phyloP scores from a whole-genome alignment of 495 filamentous ascomycete genomes.

The Trichoderma erinaceum region DNA sequence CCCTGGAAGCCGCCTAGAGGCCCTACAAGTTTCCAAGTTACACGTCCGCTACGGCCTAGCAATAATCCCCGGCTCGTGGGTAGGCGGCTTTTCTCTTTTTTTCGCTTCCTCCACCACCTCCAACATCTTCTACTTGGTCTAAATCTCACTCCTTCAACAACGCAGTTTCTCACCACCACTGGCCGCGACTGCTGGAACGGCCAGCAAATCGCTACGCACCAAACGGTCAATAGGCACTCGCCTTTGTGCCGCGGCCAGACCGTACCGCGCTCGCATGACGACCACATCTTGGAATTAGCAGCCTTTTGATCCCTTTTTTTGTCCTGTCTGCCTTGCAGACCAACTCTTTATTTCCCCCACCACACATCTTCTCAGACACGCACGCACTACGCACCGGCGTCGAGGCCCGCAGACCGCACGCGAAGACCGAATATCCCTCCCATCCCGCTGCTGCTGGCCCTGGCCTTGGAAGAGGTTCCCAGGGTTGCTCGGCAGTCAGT shows the following conservation, averaged over 20 bases:
- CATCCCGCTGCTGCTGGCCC: conserved; percentile 16
- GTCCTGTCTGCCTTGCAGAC: too few species aligned
- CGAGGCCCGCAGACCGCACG: background rate
- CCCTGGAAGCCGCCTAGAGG: conserved; percentile 10
- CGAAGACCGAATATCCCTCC: background rate
- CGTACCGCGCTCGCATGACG: background rate
- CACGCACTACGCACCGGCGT: background rate
- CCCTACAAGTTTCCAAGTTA: background rate
- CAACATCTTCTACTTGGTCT: background rate
- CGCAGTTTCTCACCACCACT: background rate
- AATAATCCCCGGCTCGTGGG: conserved; percentile 2
- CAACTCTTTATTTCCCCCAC: background rate
- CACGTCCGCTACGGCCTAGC: background rate
- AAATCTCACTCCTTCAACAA: conserved; percentile 16
- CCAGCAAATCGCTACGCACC: background rate
- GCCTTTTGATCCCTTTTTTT: background rate
- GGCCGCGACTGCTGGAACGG: background rate
- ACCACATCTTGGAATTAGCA: background rate
- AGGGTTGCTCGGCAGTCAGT: conserved; percentile 11
- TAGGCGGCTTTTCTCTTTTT: background rate
- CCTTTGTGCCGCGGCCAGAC: background rate
- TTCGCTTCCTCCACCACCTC: conserved; percentile 4
- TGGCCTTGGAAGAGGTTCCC: conserved; percentile 2
- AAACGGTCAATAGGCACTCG: background rate
- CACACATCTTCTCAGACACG: background rate